Conservation (phyloP, 805 yeast species). For the Clavispora santaluciae region DNA sequence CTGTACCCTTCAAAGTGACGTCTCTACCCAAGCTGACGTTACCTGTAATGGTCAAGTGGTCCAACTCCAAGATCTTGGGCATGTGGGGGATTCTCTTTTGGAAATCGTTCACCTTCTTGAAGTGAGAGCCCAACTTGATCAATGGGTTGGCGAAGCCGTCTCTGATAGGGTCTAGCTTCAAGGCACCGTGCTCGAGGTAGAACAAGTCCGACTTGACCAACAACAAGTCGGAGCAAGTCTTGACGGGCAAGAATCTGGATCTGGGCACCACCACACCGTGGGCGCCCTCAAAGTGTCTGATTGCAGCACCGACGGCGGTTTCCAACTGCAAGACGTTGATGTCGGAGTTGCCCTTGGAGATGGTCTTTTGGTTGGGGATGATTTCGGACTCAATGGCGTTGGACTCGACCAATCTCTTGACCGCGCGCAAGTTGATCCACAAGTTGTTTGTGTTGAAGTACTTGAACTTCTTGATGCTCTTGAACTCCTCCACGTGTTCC, state of each 20-base stretch:
- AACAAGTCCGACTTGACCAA: conserved; percentile 94
- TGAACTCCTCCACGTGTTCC: conserved; percentile 97
- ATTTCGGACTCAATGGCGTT: conserved; percentile 85
- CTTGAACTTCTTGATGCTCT: conserved; percentile 95
- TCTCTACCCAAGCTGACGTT: conserved; percentile 87
- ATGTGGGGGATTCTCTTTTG: conserved; percentile 87
- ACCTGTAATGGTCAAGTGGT: conserved; percentile 96
- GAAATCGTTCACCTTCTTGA: conserved; percentile 91
- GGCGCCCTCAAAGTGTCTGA: conserved; percentile 89
- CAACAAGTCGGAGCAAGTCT: conserved; percentile 91
- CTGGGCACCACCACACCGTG: conserved; percentile 99
- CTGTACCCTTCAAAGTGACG: conserved; percentile 93
- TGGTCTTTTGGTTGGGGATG: conserved; percentile 88
- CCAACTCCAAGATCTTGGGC: conserved; percentile 94
- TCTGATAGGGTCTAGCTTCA: conserved; percentile 76
- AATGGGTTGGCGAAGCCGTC: conserved; percentile 90
- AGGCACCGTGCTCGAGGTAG: conserved; percentile 85
- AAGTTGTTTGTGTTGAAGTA: conserved; percentile 97
- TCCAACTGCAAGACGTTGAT: conserved; percentile 89
- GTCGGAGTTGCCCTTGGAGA: conserved; percentile 71
- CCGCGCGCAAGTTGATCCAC: conserved; percentile 94
- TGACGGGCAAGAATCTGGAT: conserved; percentile 95
- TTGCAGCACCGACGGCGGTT: conserved; percentile 99
- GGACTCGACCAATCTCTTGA: conserved; percentile 84
- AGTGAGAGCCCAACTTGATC: conserved; percentile 93